These are phyloP conservation scores for Alternaria brassicicola DNA, from an alignment of 2,329 filamentous ascomycete genomes.

Conservation along the genomic window DNA sequence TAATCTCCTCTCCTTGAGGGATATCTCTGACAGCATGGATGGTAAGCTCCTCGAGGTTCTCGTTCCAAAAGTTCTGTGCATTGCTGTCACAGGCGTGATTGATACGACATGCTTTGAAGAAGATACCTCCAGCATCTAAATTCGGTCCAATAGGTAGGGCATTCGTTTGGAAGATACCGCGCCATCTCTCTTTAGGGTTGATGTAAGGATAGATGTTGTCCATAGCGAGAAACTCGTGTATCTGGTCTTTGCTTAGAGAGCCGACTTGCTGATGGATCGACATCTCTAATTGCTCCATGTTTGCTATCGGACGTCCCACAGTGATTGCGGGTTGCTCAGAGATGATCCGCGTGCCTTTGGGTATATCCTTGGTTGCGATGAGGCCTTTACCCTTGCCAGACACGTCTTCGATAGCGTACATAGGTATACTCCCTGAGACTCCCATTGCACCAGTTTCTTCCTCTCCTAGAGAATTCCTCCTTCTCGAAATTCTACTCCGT, in stretches of 20 bases:
- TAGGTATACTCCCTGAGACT: background rate
- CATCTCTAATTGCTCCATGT: background rate
- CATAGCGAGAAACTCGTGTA: background rate
- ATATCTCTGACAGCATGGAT: background rate
- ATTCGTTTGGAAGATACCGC: conserved; percentile 34
- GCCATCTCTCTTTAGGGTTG: background rate
- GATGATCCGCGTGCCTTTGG: conserved; percentile 50
- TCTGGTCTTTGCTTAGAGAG: background rate
- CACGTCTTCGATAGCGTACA: conserved; percentile 14
- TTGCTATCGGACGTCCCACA: conserved; percentile 29
- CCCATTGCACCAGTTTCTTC: background rate
- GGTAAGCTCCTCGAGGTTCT: conserved; percentile 26
- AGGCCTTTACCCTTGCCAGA: conserved; percentile 52
- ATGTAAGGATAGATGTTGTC: background rate
- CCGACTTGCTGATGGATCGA: background rate
- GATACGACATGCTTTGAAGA: conserved; percentile 45
- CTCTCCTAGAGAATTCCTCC: background rate
- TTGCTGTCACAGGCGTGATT: conserved; percentile 51
- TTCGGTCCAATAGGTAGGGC: conserved; percentile 37
- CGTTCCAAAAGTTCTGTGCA: conserved; percentile 46
- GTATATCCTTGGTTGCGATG: conserved; percentile 47
- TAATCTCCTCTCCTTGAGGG: background rate
- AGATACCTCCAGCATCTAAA: conserved; percentile 38
- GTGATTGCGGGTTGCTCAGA: conserved; percentile 50
- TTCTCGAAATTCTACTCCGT: too few species aligned